Conservation (phyloP, 179 eudicot species). For the Camellia oleifera region DNA sequence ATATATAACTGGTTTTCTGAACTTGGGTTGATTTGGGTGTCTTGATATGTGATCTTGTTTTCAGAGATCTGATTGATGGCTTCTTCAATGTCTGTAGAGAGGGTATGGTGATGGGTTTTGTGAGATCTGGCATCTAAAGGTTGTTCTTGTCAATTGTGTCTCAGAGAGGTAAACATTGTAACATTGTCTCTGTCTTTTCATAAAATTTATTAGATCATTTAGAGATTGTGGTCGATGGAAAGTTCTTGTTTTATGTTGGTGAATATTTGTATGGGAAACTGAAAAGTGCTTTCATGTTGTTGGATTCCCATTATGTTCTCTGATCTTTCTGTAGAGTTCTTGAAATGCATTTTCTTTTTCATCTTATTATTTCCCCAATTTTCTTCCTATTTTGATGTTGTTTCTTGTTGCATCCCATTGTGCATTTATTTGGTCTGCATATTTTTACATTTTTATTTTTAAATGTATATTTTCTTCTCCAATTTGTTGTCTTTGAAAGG, state of each 20-base stretch:
- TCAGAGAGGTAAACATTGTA: constrained; percentile 15
- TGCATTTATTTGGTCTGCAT: neutral
- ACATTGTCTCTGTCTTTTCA: neutral
- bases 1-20: constrained; percentile 15
- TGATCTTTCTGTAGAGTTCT: constrained; percentile 2
- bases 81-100: constrained; percentile 7
- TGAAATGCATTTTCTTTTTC: neutral
- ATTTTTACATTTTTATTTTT: neutral
- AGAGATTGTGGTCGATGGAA: neutral
- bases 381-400: neutral
- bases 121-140: constrained; percentile 45
- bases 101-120: constrained; percentile 19
- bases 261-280: neutral
- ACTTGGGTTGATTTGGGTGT: constrained; percentile 19
- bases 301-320: constrained; percentile 9
- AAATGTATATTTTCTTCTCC: neutral
- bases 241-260: neutral
- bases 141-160: neutral
- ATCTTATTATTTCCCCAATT: too few relatives aligned
- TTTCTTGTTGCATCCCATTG: neutral
- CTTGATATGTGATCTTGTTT: constrained; percentile 5
- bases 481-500: neutral
- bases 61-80: constrained; percentile 24
- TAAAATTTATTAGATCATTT: neutral
- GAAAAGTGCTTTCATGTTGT: neutral